Percentiles rank a stretch among this genome's conserved stretches.
Evolutionary conservation across 305 asterid genomes (phyloP).

Genomic region (Fraxinus velutina): DNA sequence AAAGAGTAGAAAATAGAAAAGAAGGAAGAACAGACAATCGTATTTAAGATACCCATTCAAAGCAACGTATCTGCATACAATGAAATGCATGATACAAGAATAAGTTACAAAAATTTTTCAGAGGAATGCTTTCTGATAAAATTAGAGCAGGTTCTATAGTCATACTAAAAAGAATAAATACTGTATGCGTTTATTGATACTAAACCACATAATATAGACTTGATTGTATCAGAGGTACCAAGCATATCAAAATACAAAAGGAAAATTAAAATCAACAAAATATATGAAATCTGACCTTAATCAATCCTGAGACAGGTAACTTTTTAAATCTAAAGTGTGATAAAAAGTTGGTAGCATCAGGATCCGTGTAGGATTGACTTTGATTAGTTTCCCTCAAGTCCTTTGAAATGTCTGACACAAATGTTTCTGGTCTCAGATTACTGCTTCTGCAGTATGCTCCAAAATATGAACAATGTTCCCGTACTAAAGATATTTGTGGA

Average conservation of each 20-base stretch:
- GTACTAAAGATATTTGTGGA: slow-evolving; percentile 74
- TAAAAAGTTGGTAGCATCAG: slow-evolving; percentile 30
- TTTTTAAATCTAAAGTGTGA: slow-evolving; percentile 36
- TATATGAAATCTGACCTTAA: slow-evolving; percentile 50
- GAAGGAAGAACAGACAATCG: background rate
- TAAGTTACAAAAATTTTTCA: background rate
- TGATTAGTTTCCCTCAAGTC: slow-evolving; percentile 43
- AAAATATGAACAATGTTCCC: slow-evolving; percentile 71
- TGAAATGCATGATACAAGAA: background rate
- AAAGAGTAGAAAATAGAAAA: background rate
- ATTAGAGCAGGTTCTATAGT: background rate
- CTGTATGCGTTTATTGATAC: background rate
- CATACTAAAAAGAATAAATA: background rate
- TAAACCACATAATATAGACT: background rate
- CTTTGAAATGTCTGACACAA: slow-evolving; percentile 32
- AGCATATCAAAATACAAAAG: background rate
- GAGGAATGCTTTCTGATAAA: background rate
- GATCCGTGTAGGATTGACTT: slow-evolving; percentile 33
- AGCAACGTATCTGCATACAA: background rate
- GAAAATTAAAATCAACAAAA: background rate
- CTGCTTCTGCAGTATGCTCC: slow-evolving; percentile 80
- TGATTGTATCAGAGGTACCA: background rate
- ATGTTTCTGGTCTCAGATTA: slow-evolving; percentile 39
- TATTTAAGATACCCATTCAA: background rate
- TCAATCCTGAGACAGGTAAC: slow-evolving; percentile 48